These are phyloP conservation scores for Synchytrium microbalum DNA, from an alignment of 371 early-diverging fungal species.

Conservation along the genomic window DNA sequence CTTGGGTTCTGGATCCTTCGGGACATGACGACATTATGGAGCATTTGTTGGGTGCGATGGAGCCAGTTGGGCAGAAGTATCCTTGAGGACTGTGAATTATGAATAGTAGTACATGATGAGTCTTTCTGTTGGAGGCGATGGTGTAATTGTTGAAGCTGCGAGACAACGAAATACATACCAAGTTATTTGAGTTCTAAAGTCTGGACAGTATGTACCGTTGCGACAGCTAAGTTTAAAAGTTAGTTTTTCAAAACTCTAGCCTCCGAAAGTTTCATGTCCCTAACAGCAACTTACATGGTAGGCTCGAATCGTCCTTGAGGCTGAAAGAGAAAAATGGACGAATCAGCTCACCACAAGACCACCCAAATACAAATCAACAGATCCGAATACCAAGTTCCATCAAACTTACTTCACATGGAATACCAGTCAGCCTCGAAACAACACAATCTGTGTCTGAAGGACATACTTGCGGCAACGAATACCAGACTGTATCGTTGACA, in stretches of 20 bases:
- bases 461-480: slow-evolving; percentile 18
- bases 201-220: background rate
- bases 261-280: background rate
- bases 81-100: background rate
- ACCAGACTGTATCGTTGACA: slow-evolving; percentile 5
- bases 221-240: background rate
- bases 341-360: background rate
- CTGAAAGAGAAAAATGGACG: slow-evolving; percentile 7
- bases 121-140: background rate
- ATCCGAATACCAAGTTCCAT: background rate
- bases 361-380: background rate
- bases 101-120: background rate
- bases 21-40: slow-evolving; percentile 14
- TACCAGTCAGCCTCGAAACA: slow-evolving; percentile 5
- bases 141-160: background rate
- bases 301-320: slow-evolving; percentile 22
- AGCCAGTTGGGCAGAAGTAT: slow-evolving; percentile 14
- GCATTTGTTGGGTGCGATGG: slow-evolving; percentile 11
- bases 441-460: slow-evolving; percentile 11
- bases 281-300: background rate
- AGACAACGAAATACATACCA: background rate
- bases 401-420: slow-evolving; percentile 13
- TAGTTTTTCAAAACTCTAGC: background rate
- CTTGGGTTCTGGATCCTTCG: slow-evolving; percentile 9
- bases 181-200: background rate